Conservation (phyloP, 768 basidiomycete species). For the Mycena polygramma region DNA sequence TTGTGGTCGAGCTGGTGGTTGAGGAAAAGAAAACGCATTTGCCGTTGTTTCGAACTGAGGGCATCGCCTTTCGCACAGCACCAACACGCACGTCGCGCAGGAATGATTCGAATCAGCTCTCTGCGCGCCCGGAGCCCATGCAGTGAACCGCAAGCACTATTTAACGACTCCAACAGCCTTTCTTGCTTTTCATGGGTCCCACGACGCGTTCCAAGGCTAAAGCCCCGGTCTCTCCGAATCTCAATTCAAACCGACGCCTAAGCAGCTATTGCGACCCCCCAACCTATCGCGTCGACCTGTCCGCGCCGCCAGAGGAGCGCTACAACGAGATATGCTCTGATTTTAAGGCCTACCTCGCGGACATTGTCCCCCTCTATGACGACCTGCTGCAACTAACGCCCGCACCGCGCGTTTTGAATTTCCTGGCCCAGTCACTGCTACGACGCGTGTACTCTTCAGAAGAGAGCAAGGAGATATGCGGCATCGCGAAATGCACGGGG, state of each 20-base stretch:
- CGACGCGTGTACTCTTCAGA: slow-evolving; percentile 48
- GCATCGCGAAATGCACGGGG: slow-evolving; percentile 46
- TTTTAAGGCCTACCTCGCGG: slow-evolving; percentile 43
- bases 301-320: slow-evolving; percentile 45
- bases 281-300: slow-evolving; percentile 50
- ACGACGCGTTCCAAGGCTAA: slow-evolving; percentile 31
- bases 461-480: slow-evolving; percentile 51
- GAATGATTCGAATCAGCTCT: background rate
- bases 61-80: background rate
- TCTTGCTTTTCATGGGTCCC: slow-evolving; percentile 26
- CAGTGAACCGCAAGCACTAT: slow-evolving; percentile 3
- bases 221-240: background rate
- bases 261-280: slow-evolving; percentile 38
- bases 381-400: slow-evolving; percentile 43
- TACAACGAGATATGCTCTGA: slow-evolving; percentile 50
- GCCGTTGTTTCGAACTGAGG: background rate
- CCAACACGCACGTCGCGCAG: background rate
- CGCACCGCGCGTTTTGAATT: slow-evolving; percentile 42
- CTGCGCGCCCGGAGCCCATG: background rate
- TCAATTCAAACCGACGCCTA: slow-evolving; percentile 6
- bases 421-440: slow-evolving; percentile 44
- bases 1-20: no score
- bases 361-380: slow-evolving; percentile 47
- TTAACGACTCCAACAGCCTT: background rate
- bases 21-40: background rate